Base-by-base conservation (phyloP, 768 basidiomycete genomes). In the Lactarius deliciosus region DNA sequence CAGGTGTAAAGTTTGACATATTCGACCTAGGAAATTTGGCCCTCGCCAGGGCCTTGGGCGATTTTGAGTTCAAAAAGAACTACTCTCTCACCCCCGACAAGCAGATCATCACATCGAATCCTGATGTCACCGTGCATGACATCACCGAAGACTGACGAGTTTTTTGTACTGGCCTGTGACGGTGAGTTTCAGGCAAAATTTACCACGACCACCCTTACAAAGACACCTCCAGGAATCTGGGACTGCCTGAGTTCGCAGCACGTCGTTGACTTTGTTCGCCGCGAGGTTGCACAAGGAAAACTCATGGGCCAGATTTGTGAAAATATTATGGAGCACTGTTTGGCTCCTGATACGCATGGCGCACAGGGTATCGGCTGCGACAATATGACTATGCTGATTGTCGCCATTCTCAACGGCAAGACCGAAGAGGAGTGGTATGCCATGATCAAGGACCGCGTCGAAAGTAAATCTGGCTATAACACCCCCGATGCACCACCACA, bases 1-100 rank as follows among this genome's bases (percentile, higher is more conserved):
- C 25, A 30, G 40, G 57, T 55, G 40, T 45, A 63, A n/a, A 11
- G 22, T 30, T 15, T 58, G 43, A 64, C 57, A 54, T 57, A 60
- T 43, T 57, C 66, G 36, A 16, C 60, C 10, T 72, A 97, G 96
- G 96, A 69, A 98, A 98, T 75, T 87, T 99, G 64, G 96, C 97
- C 0, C 79, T 98, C 45, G 96, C 96, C 18, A 85, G 97, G 72
- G 97, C 97, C 5, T 79, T 99, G 32, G 97, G 97, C 63, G 97
- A 99, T 76, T 98, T 99, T 75, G 94, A 97, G 70, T 99, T 97
- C 84, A 99, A 99, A 82, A 95, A 96, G 79, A 96, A 96, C 74
- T 85, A 85, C 58, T 77, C 83, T 20, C 77, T 98, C 11, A 77
- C 84, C 50, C 88, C 96, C 20, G 96, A 98, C 78, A 85, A 86